Conservation (phyloP, 2,329 filamentous ascomycete species). For the Cercospora beticola region DNA sequence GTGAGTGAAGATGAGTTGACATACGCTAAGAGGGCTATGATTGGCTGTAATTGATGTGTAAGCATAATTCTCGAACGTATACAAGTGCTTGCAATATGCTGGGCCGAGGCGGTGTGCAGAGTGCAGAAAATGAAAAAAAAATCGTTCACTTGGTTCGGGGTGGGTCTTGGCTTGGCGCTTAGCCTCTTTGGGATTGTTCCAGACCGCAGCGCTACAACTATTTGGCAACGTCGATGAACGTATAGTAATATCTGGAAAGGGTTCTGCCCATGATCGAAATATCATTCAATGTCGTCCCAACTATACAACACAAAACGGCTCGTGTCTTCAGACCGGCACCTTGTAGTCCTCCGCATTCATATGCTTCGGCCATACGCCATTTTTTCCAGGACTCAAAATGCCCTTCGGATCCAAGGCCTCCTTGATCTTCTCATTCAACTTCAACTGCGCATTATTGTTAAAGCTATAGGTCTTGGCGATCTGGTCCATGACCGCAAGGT, state of each 20-base stretch:
- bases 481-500: slow-evolving; percentile 49
- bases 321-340: slow-evolving; percentile 4
- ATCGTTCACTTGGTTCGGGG: not conserved
- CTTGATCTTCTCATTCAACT: slow-evolving; percentile 49
- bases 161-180: slow-evolving; percentile 1
- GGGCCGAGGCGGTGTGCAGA: not conserved
- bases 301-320: not conserved
- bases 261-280: not conserved
- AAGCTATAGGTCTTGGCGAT: slow-evolving; percentile 48
- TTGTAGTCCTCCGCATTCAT: slow-evolving; percentile 11
- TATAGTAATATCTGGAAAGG: not conserved
- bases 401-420: slow-evolving; percentile 51
- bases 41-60: not conserved
- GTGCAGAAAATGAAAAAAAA: not conserved
- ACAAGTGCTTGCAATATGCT: not conserved
- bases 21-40: slow-evolving; percentile 2
- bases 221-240: not conserved
- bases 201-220: not conserved
- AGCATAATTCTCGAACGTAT: too few relatives aligned
- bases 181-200: not conserved
- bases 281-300: not conserved
- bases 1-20: not conserved
- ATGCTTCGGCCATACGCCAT: slow-evolving; percentile 39
- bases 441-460: slow-evolving; percentile 44
- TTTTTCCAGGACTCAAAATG: slow-evolving; percentile 50